Percentiles rank a stretch among this genome's conserved stretches.
Conservation (phyloP, 352 stramenopile genomes). For the Globisporangium acanthophoron region DNA sequence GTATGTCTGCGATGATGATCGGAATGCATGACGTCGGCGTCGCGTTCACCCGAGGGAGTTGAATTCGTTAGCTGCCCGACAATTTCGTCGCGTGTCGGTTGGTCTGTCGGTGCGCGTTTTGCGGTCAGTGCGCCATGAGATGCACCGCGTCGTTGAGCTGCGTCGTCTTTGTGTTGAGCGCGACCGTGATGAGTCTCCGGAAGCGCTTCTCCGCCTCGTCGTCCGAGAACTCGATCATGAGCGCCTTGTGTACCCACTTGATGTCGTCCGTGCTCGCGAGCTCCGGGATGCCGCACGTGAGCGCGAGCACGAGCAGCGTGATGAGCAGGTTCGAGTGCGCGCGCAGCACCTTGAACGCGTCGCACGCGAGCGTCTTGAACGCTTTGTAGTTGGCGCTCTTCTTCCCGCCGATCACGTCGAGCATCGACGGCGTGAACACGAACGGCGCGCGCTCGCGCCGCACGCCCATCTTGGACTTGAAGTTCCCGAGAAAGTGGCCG, state of each 20-base stretch:
- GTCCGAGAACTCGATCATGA: constrained; percentile 75
- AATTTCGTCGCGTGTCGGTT: too few species aligned
- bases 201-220: constrained; percentile 56
- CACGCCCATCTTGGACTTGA: constrained; percentile 91
- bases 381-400: constrained; percentile 64
- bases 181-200: constrained; percentile 71
- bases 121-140: constrained; percentile 65
- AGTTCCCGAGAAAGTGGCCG: constrained; percentile 94
- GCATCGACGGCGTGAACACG: constrained; percentile 90
- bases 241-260: constrained; percentile 70
- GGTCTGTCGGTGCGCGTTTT: too few species aligned
- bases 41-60: too few species aligned
- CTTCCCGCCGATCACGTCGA: constrained; percentile 77
- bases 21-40: too few species aligned
- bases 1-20: too few species aligned
- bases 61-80: too few species aligned
- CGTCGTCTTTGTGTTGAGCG: constrained; percentile 72
- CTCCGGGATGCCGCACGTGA: constrained; percentile 81
- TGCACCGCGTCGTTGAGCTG: constrained; percentile 83
- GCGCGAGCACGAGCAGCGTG: constrained; percentile 69
- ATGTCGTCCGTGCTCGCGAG: constrained; percentile 63
- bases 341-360: constrained; percentile 71
- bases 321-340: constrained; percentile 78
- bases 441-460: constrained; percentile 90
- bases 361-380: constrained; percentile 64